A percentile compares a stretch with the other conserved stretches of the same genome.
Evolutionary conservation across 441 rosid species (phyloP).

Genomic region (Populus hybrid): DNA sequence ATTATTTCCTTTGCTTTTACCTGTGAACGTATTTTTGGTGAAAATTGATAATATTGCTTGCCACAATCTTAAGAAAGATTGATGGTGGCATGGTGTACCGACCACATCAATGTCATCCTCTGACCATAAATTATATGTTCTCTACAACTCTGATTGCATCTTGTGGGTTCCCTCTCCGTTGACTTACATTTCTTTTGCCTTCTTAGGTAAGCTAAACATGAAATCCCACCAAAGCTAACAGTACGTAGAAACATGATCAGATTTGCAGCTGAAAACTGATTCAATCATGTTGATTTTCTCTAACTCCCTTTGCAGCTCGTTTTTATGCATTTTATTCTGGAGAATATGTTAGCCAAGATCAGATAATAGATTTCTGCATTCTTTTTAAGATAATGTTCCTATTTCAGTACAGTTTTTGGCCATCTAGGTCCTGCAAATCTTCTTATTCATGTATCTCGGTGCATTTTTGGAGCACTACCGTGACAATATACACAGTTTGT

Average conservation of each 20-base stretch:
- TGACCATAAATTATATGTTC: neutral
- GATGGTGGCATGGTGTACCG: neutral
- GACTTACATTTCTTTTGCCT: neutral
- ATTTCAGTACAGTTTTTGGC: slow-evolving; percentile 69
- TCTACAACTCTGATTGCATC: neutral
- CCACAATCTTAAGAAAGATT: neutral
- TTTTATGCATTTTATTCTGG: neutral
- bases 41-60: neutral
- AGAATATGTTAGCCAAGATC: neutral
- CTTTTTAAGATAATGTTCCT: slow-evolving; percentile 2
- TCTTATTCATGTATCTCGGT: slow-evolving; percentile 91
- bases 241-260: neutral
- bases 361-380: neutral
- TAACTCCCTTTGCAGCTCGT: neutral
- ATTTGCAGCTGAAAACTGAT: neutral
- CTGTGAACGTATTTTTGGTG: neutral
- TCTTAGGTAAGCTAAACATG: neutral
- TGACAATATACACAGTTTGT: slow-evolving; percentile 51
- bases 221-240: neutral
- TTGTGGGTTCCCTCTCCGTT: neutral
- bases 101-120: neutral
- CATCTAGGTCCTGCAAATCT: slow-evolving; percentile 67
- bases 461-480: slow-evolving; percentile 88
- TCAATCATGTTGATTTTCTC: neutral
- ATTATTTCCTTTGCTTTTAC: neutral